Percentiles rank a stretch among this genome's conserved stretches.
Conservation (phyloP, 1,284 basidiomycete genomes). For the Apiotrichum akiyoshidainum region DNA sequence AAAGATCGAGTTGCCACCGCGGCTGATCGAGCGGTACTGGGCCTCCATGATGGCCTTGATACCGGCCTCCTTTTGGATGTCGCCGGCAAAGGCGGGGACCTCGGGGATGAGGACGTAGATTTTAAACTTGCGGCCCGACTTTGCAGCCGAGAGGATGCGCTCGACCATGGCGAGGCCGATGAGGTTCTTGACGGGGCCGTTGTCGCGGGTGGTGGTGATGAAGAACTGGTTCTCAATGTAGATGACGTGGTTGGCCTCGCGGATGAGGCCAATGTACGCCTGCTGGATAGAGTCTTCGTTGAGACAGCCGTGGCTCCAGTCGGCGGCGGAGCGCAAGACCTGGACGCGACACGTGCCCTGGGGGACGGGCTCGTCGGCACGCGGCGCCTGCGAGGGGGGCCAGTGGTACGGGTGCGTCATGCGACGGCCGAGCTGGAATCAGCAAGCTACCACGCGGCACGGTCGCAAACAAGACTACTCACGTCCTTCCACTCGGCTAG, state of each 20-base stretch:
- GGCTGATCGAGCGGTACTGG: constrained; percentile 70
- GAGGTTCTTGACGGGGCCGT: constrained; percentile 68
- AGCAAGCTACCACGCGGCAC: no score
- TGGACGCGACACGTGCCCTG: constrained; percentile 42
- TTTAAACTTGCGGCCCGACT: constrained; percentile 72
- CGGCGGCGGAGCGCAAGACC: constrained; percentile 69
- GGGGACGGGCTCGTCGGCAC: constrained; percentile 43
- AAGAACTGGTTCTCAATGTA: constrained; percentile 96
- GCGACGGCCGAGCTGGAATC: constrained; percentile 33
- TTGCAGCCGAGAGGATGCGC: constrained; percentile 74
- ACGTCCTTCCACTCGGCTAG: constrained; percentile 46
- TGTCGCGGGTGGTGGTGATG: constrained; percentile 66
- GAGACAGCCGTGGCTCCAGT: constrained; percentile 88
- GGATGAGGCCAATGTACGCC: constrained; percentile 74
- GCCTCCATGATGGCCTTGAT: constrained; percentile 59
- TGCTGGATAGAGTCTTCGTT: constrained; percentile 80
- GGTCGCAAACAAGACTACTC: constrained; percentile 4
- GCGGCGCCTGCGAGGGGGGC: constrained; percentile 38
- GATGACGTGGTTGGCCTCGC: constrained; percentile 78
- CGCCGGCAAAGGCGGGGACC: constrained; percentile 60
- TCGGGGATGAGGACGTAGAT: constrained; percentile 69
- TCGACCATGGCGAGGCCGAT: constrained; percentile 78
- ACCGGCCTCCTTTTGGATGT: constrained; percentile 67
- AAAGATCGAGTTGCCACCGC: constrained; percentile 80
- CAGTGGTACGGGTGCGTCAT: constrained; percentile 50